A percentile compares a stretch with the other conserved stretches of the same genome.
Conservation (phyloP, 768 basidiomycete species). For the Agaricus sinodeliciosus region DNA sequence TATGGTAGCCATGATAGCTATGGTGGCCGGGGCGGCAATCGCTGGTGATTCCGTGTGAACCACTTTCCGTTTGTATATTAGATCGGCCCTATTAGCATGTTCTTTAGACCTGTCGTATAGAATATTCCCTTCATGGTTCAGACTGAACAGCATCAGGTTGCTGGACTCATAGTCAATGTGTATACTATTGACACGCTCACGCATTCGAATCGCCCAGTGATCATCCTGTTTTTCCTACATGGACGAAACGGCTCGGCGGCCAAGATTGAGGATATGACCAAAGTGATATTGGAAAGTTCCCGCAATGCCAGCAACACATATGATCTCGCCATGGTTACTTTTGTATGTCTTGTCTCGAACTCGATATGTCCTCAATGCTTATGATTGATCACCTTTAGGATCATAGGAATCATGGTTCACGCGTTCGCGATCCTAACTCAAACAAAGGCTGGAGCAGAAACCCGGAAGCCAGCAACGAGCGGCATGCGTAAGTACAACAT, state of each 20-base stretch:
- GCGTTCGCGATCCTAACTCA: slow-evolving; percentile 24
- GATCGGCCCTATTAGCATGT: not conserved
- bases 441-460: slow-evolving; percentile 32
- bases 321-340: slow-evolving; percentile 29
- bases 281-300: slow-evolving; percentile 18
- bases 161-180: slow-evolving; percentile 30
- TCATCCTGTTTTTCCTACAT: slow-evolving; percentile 37
- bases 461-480: slow-evolving; percentile 23
- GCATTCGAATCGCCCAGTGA: slow-evolving; percentile 25
- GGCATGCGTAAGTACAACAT: slow-evolving; percentile 31
- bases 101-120: not conserved
- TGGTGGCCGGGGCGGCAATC: slow-evolving; percentile 29
- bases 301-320: not conserved
- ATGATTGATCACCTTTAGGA: slow-evolving; percentile 24
- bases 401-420: slow-evolving; percentile 39
- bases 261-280: slow-evolving; percentile 21
- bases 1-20: slow-evolving; percentile 36
- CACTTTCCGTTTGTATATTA: not conserved
- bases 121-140: not conserved
- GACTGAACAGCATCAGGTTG: slow-evolving; percentile 22
- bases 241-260: slow-evolving; percentile 29
- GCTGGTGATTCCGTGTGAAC: slow-evolving; percentile 22
- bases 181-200: slow-evolving; percentile 20
- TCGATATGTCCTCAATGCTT: not conserved
- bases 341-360: slow-evolving; percentile 22